phyloP scores from a whole-genome alignment of 768 basidiomycete species.

The Boletales sp. region DNA sequence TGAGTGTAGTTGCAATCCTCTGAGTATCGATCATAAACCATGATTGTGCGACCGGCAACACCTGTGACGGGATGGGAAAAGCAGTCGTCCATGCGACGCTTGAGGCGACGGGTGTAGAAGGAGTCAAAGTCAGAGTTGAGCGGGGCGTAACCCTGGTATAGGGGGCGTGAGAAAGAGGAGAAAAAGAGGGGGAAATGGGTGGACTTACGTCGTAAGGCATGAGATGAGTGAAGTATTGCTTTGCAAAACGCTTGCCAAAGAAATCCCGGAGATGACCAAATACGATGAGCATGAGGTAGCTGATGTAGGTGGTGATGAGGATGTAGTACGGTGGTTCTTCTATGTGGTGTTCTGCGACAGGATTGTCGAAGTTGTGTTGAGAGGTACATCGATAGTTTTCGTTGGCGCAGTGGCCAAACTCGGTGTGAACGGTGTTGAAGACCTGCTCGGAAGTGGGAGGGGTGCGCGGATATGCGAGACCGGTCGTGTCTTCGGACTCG shows the following conservation, averaged over 20 bases:
- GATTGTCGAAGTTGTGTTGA: slow-evolving; percentile 45
- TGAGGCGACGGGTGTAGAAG: slow-evolving; percentile 96
- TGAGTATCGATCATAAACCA: slow-evolving; percentile 80
- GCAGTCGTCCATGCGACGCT: slow-evolving; percentile 92
- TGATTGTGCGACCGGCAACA: slow-evolving; percentile 91
- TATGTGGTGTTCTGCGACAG: slow-evolving; percentile 54
- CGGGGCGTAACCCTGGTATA: slow-evolving; percentile 89
- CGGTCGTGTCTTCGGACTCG: slow-evolving; percentile 54
- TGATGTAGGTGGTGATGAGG: slow-evolving; percentile 86
- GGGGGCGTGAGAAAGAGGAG: slow-evolving; percentile 3
- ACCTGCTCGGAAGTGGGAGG: slow-evolving; percentile 81
- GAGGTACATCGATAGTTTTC: slow-evolving; percentile 69
- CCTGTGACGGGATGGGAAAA: slow-evolving; percentile 92
- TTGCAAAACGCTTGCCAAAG: slow-evolving; percentile 78
- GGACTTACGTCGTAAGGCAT: slow-evolving; percentile 78
- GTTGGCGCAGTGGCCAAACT: slow-evolving; percentile 90
- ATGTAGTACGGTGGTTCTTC: slow-evolving; percentile 93
- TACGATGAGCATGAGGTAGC: slow-evolving; percentile 88
- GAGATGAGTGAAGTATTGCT: slow-evolving; percentile 72
- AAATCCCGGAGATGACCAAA: slow-evolving; percentile 95
- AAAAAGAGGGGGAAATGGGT: slow-evolving; percentile 1
- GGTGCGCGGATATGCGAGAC: slow-evolving; percentile 55
- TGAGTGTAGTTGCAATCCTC: slow-evolving; percentile 79
- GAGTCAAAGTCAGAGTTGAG: slow-evolving; percentile 98
- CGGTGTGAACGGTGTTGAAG: slow-evolving; percentile 77